phyloP scores from a whole-genome alignment of 116 monocot genomes.

The Trichopus zeylanicus region DNA sequence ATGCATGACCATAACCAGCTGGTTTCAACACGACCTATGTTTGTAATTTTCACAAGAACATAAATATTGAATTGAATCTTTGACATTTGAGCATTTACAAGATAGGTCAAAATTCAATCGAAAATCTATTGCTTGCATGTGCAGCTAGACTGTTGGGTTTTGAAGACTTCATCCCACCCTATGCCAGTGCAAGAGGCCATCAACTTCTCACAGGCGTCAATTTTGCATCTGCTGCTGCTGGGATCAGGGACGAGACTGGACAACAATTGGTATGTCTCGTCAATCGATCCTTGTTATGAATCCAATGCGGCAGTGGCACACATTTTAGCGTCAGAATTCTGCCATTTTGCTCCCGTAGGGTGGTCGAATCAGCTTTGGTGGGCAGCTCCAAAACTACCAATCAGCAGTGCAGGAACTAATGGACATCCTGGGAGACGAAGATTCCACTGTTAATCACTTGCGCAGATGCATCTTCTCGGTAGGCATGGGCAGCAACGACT shows the following conservation, averaged over 20 bases:
- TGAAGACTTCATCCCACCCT: conserved; percentile 69
- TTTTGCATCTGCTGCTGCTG: conserved; percentile 94
- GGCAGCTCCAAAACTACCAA: conserved; percentile 71
- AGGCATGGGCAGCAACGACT: conserved; percentile 98
- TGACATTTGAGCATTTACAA: too few species aligned
- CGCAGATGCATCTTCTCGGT: conserved; percentile 85
- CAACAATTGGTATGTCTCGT: conserved; percentile 61
- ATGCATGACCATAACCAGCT: too few species aligned
- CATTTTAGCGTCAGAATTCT: too few species aligned
- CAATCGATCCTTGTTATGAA: not conserved
- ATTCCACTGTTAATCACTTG: conserved; percentile 50
- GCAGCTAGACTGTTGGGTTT: conserved; percentile 84
- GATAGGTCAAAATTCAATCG: too few species aligned
- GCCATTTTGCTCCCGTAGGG: conserved; percentile 26
- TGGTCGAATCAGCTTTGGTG: conserved; percentile 45
- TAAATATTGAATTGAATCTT: too few species aligned
- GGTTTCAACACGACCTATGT: too few species aligned
- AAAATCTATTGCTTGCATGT: too few species aligned
- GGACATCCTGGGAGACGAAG: conserved; percentile 56
- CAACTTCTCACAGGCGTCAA: conserved; percentile 65
- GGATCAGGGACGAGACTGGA: conserved; percentile 87
- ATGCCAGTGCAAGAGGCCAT: conserved; percentile 35
- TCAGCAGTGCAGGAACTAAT: conserved; percentile 59
- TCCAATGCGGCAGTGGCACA: too few species aligned
- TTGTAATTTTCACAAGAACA: too few species aligned